Evolutionary conservation across 1,139 yeast genomes (phyloP).

Genomic region (Nakaseomyces sp.): DNA sequence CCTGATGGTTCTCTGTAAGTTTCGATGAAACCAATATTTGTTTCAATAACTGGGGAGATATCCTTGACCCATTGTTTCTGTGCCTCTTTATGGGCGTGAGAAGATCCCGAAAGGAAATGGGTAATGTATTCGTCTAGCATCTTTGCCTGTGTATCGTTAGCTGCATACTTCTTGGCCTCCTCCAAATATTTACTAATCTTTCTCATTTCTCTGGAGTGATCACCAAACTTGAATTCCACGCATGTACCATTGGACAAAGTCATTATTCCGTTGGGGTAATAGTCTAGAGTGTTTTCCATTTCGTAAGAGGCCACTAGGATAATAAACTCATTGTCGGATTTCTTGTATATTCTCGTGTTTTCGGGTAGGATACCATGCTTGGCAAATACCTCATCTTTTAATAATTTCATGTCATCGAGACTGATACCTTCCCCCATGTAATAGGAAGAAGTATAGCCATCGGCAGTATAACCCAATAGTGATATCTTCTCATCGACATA

Average conservation of each 20-base stretch:
- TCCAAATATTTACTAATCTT: constrained; percentile 48
- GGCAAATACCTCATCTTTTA: constrained; percentile 53
- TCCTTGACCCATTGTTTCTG: constrained; percentile 87
- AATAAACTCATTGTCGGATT: constrained; percentile 37
- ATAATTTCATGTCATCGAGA: constrained; percentile 52
- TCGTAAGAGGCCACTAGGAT: constrained; percentile 57
- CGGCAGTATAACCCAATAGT: constrained; percentile 69
- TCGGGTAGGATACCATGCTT: constrained; percentile 65
- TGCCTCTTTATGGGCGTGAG: constrained; percentile 76
- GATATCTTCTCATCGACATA: constrained; percentile 39
- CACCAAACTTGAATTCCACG: constrained; percentile 63
- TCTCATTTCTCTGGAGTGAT: constrained; percentile 56
- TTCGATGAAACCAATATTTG: constrained; percentile 84
- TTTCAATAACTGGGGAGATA: constrained; percentile 71
- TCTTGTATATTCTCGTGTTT: constrained; percentile 63
- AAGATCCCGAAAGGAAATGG: constrained; percentile 72
- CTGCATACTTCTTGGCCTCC: constrained; percentile 53
- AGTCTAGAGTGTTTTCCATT: constrained; percentile 36
- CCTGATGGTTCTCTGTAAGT: constrained; percentile 90
- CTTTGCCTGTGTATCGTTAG: constrained; percentile 60
- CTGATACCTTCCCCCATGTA: constrained; percentile 45
- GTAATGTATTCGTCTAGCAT: constrained; percentile 60
- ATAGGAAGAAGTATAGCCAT: constrained; percentile 68
- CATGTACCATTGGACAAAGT: constrained; percentile 32
- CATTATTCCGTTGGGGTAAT: constrained; percentile 35